Evolutionary conservation across 768 basidiomycete species (phyloP), one percentile per base, ranked within the genome.

Genomic region (Megacollybia marginata): DNA sequence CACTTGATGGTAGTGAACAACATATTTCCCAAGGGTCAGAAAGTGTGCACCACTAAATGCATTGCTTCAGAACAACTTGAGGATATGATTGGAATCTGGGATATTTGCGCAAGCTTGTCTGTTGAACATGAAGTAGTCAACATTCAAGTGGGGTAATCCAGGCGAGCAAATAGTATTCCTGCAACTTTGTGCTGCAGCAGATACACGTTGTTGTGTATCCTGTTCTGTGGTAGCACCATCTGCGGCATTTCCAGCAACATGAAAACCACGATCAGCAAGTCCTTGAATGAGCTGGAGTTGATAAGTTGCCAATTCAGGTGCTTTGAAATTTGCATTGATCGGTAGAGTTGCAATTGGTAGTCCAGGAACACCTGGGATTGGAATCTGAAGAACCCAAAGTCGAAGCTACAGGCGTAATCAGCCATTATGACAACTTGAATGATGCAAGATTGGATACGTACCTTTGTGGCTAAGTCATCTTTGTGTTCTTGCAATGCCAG

Each of bases 61-160:
- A 44, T 69, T 63, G 52, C 69, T 69, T 0, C 60, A 59, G 35
- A 10, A 10, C 16, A 65, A 68, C 42, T 69, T 69, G 2, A 59
- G 46, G 0, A 52, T 53, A 52, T 69, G 68, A 38, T 68, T 65
- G 1, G 65, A 62, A 48, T 69, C 68, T 50, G 68, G 67, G 12
- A 66, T 42, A 9, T 59, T 60, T 32, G 50, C 53, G 11, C 65
- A 51, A 48, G 19, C 54, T 50, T 65, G 51, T 0, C 56, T 59
- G 1, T 57, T 48, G 19, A 52, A 50, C 1, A 46, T n/a, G n/a
- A n/a, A n/a, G n/a, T n/a, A n/a, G n/a, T n/a, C 15, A 33, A 60
- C 20, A 1, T 16, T 31, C 5, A n/a, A n/a, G n/a, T n/a, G n/a
- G n/a, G n/a, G n/a, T n/a, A n/a, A n/a, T n/a, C n/a, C n/a, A n/a